Evolutionary conservation across 2,329 filamentous ascomycete species (phyloP).

Genomic region (Lasiodiplodia gonubiensis): DNA sequence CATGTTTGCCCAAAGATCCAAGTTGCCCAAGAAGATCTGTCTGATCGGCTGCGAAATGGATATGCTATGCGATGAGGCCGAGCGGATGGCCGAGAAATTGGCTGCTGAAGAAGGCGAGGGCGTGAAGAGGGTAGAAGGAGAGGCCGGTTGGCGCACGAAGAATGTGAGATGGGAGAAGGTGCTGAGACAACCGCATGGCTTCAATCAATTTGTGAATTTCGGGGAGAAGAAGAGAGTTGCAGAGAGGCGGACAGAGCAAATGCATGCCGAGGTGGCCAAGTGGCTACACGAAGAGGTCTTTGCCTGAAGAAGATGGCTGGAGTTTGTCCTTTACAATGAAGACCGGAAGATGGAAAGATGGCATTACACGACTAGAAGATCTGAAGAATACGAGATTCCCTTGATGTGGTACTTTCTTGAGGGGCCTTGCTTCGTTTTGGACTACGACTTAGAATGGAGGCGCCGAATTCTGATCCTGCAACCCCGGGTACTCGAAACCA

Average conservation of each 20-base stretch:
- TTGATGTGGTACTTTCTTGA: too few relatives aligned
- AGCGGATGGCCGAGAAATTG: slow-evolving; percentile 40
- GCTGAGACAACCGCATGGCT: slow-evolving; percentile 30
- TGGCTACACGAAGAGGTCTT: slow-evolving; percentile 19
- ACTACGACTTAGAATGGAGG: too few relatives aligned
- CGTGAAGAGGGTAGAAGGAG: slow-evolving; percentile 30
- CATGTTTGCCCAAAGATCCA: slow-evolving; percentile 40
- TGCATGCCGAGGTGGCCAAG: slow-evolving; percentile 19
- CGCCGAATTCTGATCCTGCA: too few relatives aligned
- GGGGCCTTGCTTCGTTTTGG: too few relatives aligned
- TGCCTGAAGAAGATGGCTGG: neutral
- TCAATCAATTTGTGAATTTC: slow-evolving; percentile 24
- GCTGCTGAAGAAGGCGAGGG: slow-evolving; percentile 32
- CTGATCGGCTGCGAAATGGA: slow-evolving; percentile 55
- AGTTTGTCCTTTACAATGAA: neutral
- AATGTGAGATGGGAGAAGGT: slow-evolving; percentile 32
- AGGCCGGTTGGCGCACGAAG: slow-evolving; percentile 30
- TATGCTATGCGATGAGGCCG: slow-evolving; percentile 51
- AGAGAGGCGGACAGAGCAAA: slow-evolving; percentile 17
- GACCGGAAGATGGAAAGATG: too few relatives aligned
- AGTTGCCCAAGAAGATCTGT: slow-evolving; percentile 52
- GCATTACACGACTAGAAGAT: neutral
- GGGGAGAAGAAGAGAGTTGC: slow-evolving; percentile 1
- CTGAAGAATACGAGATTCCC: neutral
- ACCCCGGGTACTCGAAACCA: too few relatives aligned